Evolutionary conservation across 495 filamentous ascomycete genomes (phyloP).

Genomic region (Darksidea phi): DNA sequence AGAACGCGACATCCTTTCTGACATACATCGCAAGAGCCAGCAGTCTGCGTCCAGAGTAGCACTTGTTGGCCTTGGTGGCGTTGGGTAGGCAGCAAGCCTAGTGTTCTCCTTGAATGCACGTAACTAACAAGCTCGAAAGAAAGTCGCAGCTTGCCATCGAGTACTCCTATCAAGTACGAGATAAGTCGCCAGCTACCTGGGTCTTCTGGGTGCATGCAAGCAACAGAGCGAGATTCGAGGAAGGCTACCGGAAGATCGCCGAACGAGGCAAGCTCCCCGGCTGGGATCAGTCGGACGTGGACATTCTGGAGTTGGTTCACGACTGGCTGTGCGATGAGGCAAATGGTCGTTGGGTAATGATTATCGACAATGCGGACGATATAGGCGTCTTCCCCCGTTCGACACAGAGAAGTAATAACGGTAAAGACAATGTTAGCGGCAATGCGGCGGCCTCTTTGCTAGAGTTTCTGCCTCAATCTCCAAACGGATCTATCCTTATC

Average conservation of each 20-base stretch:
- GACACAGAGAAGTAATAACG: background rate
- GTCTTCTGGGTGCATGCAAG: constrained; percentile 29
- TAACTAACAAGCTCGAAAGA: constrained; percentile 10
- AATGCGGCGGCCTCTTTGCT: constrained; percentile 7
- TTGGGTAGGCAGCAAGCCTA: constrained; percentile 45
- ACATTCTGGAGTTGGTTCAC: constrained; percentile 16
- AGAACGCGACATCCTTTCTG: constrained; percentile 43
- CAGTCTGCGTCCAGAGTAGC: constrained; percentile 29
- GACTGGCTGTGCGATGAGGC: constrained; percentile 13
- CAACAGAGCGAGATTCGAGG: constrained; percentile 16
- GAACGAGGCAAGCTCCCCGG: constrained; percentile 11
- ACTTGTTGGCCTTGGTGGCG: constrained; percentile 46
- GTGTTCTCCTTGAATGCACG: constrained; percentile 3
- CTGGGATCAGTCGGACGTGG: constrained; percentile 4
- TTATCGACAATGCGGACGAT: constrained; percentile 22
- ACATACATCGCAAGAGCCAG: constrained; percentile 39
- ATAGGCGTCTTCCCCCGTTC: constrained; percentile 2
- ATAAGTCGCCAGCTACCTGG: constrained; percentile 1
- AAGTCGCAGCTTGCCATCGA: constrained; percentile 26
- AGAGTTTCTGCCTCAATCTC: constrained; percentile 18
- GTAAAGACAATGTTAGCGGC: background rate
- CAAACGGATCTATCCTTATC: constrained; percentile 22
- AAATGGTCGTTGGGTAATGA: constrained; percentile 17
- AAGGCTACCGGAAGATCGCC: constrained; percentile 18
- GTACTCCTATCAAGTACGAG: constrained; percentile 9